Conservation (phyloP, 148 eudicot species). For the Beta vulgaris region DNA sequence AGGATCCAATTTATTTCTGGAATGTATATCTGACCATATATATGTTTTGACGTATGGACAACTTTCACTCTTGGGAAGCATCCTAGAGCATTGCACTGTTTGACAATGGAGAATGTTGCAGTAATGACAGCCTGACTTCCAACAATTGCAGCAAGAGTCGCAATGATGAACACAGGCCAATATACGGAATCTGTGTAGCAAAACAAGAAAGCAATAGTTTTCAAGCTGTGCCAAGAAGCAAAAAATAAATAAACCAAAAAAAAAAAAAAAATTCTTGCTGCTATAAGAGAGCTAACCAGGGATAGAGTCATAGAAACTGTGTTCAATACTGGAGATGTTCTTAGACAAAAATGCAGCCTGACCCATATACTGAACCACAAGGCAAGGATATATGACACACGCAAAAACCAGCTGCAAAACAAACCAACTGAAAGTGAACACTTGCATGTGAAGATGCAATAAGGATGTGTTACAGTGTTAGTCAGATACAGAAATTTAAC, state of each 20-base stretch:
- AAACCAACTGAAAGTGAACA: conserved; percentile 12
- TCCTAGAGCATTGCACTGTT: conserved; percentile 93
- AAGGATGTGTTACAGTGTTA: neutral
- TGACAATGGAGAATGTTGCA: conserved; percentile 90
- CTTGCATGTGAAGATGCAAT: neutral
- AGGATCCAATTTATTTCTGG: conserved; percentile 98
- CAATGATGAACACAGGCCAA: conserved; percentile 94
- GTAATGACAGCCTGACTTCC: conserved; percentile 92
- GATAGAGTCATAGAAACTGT: conserved; percentile 74
- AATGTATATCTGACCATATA: conserved; percentile 85
- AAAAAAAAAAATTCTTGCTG: neutral
- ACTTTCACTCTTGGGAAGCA: conserved; percentile 96
- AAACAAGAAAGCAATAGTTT: conserved; percentile 20
- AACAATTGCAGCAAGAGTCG: conserved; percentile 88
- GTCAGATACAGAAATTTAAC: neutral
- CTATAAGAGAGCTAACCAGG: conserved; percentile 58
- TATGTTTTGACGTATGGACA: conserved; percentile 89
- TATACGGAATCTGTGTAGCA: conserved; percentile 49
- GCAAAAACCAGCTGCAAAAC: conserved; percentile 75
- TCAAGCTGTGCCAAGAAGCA: conserved; percentile 7
- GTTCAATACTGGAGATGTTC: conserved; percentile 44
- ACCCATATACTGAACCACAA: conserved; percentile 96
- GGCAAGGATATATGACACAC: conserved; percentile 72
- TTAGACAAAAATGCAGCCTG: conserved; percentile 88
- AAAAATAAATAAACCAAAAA: neutral